Conservation (phyloP, 1,139 yeast genomes). For the Suhomyces anneliseae region DNA sequence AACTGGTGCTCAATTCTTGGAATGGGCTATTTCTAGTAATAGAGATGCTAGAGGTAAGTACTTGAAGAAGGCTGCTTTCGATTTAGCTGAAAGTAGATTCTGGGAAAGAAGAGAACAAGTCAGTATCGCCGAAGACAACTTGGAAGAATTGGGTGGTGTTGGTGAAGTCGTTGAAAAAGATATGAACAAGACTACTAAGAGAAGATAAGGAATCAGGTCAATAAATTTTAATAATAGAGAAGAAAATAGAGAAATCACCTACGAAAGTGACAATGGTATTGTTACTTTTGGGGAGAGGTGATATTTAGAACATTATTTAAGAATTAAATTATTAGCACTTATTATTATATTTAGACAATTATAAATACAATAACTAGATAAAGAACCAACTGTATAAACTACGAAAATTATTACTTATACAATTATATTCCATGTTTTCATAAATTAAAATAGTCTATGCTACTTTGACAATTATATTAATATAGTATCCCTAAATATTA, state of each 20-base stretch:
- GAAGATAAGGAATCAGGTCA: constrained; percentile 30
- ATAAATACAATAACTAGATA: too few species aligned
- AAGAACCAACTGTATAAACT: too few species aligned
- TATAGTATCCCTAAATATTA: too few species aligned
- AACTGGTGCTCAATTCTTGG: constrained; percentile 81
- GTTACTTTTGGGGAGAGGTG: too few species aligned
- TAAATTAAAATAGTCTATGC: background rate
- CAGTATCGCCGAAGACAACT: constrained; percentile 80
- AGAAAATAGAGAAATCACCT: constrained; percentile 7
- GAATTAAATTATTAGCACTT: too few species aligned
- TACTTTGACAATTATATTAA: too few species aligned
- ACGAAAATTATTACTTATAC: too few species aligned
- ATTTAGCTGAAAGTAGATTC: constrained; percentile 91
- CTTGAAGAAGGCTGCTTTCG: constrained; percentile 85
- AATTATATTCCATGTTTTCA: background rate
- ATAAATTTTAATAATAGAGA: background rate
- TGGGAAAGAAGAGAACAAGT: constrained; percentile 98
- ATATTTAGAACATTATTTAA: too few species aligned
- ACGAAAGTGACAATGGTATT: background rate
- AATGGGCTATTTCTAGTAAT: constrained; percentile 88
- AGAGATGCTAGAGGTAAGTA: constrained; percentile 89
- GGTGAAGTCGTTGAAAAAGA: constrained; percentile 88
- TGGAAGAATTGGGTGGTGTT: constrained; percentile 90
- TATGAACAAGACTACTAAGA: constrained; percentile 40
- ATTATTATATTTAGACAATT: too few species aligned